Base-by-base conservation (phyloP, 2,329 filamentous ascomycete species). In the Alternaria longipes region DNA sequence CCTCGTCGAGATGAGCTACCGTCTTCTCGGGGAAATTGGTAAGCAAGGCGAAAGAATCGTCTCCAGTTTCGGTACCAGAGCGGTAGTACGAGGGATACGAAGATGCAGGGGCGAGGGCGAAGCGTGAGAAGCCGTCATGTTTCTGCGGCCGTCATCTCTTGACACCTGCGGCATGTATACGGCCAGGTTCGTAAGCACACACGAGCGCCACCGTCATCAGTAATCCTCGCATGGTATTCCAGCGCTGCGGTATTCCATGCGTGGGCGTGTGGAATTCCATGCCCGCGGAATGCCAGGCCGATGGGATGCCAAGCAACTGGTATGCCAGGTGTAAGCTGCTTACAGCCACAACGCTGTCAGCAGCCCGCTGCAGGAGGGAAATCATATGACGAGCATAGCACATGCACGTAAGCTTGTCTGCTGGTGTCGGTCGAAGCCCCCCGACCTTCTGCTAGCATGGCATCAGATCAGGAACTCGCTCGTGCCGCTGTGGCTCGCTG, bases 181-280 rank as follows among this genome's bases (percentile, higher is more conserved):
- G 30, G 45, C 45, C 45, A 16, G 30, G 45, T 28, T 16, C 44
- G 44, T 47, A 12, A 16, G 44, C 44, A 18, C 24, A 47, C 8
- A 28, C 45, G 24, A 26, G 45, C 45, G n/a, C n/a, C 45, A 47
- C 26, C 45, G 45, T 47, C 26, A 47, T 26, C 45, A 47, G 45
- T 36, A 36, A 36, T 32, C 45, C 24, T 47, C 26, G 45, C 45
- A 18, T 47, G 45, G 45, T n/a, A 47, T 47, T 47, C 45, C 45
- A 47, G 45, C 12, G 26, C 30, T 26, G 26, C 12, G 45, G 26
- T 47, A 47, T 47, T 47, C 40, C 45, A 32, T 47, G 22, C 11
- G 32, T 14, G 32, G 26, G 45, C 45, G 5, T 47, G 26, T 47
- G 45, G 26, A 26, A 26, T 42, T 42, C 40, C 40, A 20, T 9